These are phyloP conservation scores for Colletotrichum lentis DNA, from an alignment of 2,329 filamentous ascomycete species.

Conservation along the genomic window DNA sequence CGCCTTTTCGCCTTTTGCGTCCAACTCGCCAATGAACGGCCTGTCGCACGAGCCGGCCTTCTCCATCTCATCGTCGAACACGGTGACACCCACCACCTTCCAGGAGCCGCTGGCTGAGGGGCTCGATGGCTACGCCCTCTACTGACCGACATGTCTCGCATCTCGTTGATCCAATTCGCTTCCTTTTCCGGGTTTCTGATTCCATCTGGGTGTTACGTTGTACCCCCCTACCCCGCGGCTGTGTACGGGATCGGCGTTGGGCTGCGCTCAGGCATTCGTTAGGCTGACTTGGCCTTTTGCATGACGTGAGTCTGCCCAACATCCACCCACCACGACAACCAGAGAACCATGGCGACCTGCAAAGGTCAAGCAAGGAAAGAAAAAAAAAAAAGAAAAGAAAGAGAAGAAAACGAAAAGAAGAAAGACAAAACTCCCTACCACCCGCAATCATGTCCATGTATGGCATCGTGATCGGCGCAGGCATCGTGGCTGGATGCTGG, in stretches of 20 bases:
- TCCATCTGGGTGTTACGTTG: slow-evolving; percentile 14
- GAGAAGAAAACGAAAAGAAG: slow-evolving; percentile 12
- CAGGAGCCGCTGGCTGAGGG: slow-evolving; percentile 21
- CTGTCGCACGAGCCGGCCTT: slow-evolving; percentile 36
- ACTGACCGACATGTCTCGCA: slow-evolving; percentile 22
- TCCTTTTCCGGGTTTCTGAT: background rate
- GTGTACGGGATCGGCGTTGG: slow-evolving; percentile 20
- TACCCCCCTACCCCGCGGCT: slow-evolving; percentile 4
- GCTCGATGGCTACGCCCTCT: slow-evolving; percentile 28
- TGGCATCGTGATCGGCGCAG: slow-evolving; percentile 24
- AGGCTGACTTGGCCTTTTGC: slow-evolving; percentile 19
- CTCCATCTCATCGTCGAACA: slow-evolving; percentile 37
- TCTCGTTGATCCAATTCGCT: slow-evolving; percentile 2
- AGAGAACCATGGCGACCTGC: background rate
- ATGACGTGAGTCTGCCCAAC: slow-evolving; percentile 33
- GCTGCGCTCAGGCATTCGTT: slow-evolving; percentile 32
- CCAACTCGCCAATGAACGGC: slow-evolving; percentile 34
- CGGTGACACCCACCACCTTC: slow-evolving; percentile 35
- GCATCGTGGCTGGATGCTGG: slow-evolving; percentile 1
- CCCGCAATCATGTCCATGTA: slow-evolving; percentile 25
- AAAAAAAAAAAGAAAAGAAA: slow-evolving; percentile 4
- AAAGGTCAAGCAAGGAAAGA: slow-evolving; percentile 18
- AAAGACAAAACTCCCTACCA: background rate
- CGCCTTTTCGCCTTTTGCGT: slow-evolving; percentile 28
- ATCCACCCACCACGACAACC: slow-evolving; percentile 15